Evolutionary conservation across 192 early-diverging fungal genomes (phyloP), one percentile per base, ranked within the genome.

Genomic region (Backusella tuberculispora): DNA sequence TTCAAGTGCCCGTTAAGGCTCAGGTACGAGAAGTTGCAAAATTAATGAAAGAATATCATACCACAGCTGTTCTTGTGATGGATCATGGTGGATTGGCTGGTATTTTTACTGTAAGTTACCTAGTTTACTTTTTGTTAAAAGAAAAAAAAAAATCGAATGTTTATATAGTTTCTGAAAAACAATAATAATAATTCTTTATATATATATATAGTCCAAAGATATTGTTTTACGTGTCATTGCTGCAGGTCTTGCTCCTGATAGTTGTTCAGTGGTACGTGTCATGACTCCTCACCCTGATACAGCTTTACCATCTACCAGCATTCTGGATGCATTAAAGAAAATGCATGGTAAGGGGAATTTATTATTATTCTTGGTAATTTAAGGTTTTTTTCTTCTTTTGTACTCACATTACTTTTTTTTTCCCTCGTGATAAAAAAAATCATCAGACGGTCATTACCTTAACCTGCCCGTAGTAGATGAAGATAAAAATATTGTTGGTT

Each of bases 221-320:
- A 88, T 95, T 83, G 94, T 95, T 42, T 86, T 95, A 69, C 85
- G 94, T 66, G 94, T 95, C 29, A 90, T 95, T 72, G 94, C 94
- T 6, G 92, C 91, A 24, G 89, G 91, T 24, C 80, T 97, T 69
- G 91, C 94, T 47, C 95, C 97, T 26, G 86, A 85, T 70, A 92
- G 87, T 15, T 96, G 94, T 74, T 93, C 94, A 17, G 95, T 97
- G 14, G 93, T 98, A 37, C 92, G 97, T 53, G 97, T 99, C 21
- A 99, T 99, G 97, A 95, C 93, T 1, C 93, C 92, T 60, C 89
- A 93, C 64, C 93, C 93, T 1, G 92, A 94, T 78, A 91, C 91
- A 4, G 90, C 89, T 5, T 75, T 78, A 43, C 87, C 90, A 34
- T 78, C 79, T 75, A 92, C 90, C 45, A 91, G 90, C 56, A 90